Evolutionary conservation across 495 filamentous ascomycete genomes (phyloP).

Genomic region (Xylaria castorea): DNA sequence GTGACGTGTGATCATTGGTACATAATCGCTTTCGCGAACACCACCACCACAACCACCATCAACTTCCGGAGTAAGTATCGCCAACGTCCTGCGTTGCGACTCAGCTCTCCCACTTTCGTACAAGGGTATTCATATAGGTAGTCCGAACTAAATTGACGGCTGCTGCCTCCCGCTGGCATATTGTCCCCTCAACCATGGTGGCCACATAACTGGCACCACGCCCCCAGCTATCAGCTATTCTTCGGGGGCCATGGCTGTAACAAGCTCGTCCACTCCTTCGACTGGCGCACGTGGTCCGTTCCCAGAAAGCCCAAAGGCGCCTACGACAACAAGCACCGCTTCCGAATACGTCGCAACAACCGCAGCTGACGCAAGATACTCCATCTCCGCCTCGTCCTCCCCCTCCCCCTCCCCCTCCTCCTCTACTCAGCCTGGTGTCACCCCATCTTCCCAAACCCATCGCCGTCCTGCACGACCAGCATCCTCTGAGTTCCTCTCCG

Average conservation of each 20-base stretch:
- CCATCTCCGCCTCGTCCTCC: not conserved
- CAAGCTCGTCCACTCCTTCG: conserved; percentile 31
- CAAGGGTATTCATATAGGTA: not conserved
- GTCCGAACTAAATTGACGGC: not conserved
- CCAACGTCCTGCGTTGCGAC: conserved; percentile 5
- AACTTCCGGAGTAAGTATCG: not conserved
- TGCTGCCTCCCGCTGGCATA: not conserved
- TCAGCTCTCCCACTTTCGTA: not conserved
- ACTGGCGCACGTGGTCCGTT: conserved; percentile 32
- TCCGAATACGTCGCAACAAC: not conserved
- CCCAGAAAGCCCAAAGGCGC: conserved; percentile 25
- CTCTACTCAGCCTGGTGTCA: conserved; percentile 33
- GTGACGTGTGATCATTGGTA: conserved; percentile 1
- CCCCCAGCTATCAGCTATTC: conserved; percentile 28
- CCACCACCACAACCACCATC: not conserved
- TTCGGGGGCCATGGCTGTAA: conserved; percentile 36
- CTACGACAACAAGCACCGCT: conserved; percentile 18
- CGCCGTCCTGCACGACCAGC: conserved; percentile 42
- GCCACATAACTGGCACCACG: conserved; percentile 21
- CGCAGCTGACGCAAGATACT: not conserved
- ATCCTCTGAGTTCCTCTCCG: conserved; percentile 53
- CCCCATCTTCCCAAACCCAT: conserved; percentile 31
- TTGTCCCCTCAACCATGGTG: conserved; percentile 15
- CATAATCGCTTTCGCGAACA: not conserved
- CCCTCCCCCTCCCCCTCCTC: conserved; percentile 31